A percentile compares a stretch with the other conserved stretches of the same genome.
Conservation (phyloP, 257 asterid genomes). For the Solanum peruvianum region DNA sequence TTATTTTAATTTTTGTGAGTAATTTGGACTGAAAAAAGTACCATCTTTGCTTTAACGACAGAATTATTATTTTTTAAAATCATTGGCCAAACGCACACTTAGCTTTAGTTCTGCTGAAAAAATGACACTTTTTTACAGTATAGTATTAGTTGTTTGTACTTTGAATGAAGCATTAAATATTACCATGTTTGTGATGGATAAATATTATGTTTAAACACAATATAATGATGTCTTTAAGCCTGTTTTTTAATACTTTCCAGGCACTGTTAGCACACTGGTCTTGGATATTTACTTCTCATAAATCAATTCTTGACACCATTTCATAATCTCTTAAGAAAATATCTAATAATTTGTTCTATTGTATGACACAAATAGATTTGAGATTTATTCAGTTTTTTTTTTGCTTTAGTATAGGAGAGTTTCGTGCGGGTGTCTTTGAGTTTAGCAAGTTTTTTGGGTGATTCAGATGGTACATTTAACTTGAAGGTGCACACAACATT, state of each 20-base stretch:
- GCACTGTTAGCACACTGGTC: not conserved
- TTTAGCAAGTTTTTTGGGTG: not conserved
- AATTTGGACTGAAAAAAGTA: not conserved
- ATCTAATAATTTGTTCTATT: not conserved
- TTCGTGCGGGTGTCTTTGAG: not conserved
- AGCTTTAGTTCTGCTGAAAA: not conserved
- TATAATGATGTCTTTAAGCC: not conserved
- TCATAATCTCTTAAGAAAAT: not conserved
- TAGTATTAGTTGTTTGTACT: not conserved
- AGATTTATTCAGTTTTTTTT: not conserved
- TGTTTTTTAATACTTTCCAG: not conserved
- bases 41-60: not conserved
- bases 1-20: not conserved
- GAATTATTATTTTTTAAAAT: not conserved
- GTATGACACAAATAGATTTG: not conserved
- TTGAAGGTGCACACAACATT: not conserved
- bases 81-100: not conserved
- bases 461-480: not conserved
- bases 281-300: not conserved
- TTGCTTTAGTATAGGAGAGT: not conserved
- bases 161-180: not conserved
- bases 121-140: not conserved
- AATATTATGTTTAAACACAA: not conserved
- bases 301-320: not conserved
- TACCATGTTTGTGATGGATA: not conserved